Base-by-base conservation (phyloP, 2,329 filamentous ascomycete genomes). In the Phyllosticta capitalensis region DNA sequence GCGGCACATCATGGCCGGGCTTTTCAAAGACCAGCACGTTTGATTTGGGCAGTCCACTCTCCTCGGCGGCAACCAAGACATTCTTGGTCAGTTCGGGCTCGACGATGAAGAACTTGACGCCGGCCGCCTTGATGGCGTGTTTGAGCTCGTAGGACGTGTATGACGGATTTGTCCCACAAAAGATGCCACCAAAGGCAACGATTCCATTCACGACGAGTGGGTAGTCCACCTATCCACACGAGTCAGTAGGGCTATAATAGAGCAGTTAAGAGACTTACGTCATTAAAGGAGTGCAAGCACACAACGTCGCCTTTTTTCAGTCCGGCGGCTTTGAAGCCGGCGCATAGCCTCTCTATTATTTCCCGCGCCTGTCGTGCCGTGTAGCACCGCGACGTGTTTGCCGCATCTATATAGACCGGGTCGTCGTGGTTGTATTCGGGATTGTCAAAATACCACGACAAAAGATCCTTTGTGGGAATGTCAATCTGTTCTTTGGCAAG, bases 11-110 rank as follows among this genome's bases (percentile, higher is more conserved):
- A 45, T 60, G 22, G 30, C 55, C 62, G n/a, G 67, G 64, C 12
- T 66, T 62, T 38, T 70, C 64, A 57, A 71, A 70, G 57, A 69
- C 61, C 52, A 71, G 68, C 22, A 71, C 65, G n/a, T 63, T 61
- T 0, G 60, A 58, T 1, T 22, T 28, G 1, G 69, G 64, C 12
- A 72, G 67, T 3, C 61, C 62, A 38, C 60, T 64, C 50, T 67
- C 57, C 24, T 62, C 61, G 30, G 66, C 64, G 7, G 68, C 67
- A 58, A 66, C 64, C 6, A 70, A 57, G 1, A 68, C 65, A 53
- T 65, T 66, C 5, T 49, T n/a, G 6, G 63, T 10, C 10, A 62
- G 52, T n/a, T 60, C 60, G 14, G 62, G 63, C 33, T 63, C 60
- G 20, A 45, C 28, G 52, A 64, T 54, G 50, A 64, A 33, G 54